Evolutionary conservation across 208 protist species (phyloP).

Genomic region (Acanthamoeba culbertsoni): DNA sequence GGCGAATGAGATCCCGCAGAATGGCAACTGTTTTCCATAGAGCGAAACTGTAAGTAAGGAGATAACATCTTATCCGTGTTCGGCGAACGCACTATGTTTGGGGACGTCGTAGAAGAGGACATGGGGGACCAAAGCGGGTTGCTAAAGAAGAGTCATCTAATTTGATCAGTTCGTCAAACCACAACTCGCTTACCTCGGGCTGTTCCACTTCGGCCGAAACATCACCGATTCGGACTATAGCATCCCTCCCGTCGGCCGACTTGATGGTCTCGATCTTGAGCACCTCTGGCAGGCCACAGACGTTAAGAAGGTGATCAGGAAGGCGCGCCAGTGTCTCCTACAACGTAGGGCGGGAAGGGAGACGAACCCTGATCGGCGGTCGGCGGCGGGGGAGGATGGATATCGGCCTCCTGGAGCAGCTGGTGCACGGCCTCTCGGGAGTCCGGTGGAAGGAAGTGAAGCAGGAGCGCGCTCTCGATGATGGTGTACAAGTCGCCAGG

Average conservation of each 20-base stretch:
- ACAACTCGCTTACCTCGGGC: background rate
- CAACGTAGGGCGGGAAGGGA: background rate
- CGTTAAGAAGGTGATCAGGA: background rate
- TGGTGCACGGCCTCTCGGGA: constrained; percentile 15
- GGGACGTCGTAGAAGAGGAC: constrained; percentile 90
- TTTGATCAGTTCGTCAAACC: no score
- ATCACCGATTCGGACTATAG: constrained; percentile 23
- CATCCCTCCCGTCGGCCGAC: background rate
- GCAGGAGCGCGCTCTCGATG: constrained; percentile 31
- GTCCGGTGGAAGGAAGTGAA: constrained; percentile 21
- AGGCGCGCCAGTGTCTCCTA: background rate
- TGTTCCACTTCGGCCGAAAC: background rate
- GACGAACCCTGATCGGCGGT: background rate
- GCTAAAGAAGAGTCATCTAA: constrained; percentile 31
- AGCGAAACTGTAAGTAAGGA: background rate
- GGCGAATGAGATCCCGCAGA: constrained; percentile 88
- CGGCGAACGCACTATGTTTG: constrained; percentile 78
- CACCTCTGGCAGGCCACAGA: constrained; percentile 6
- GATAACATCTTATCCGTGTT: background rate
- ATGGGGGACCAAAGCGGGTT: constrained; percentile 89
- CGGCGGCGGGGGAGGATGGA: background rate
- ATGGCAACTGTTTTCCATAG: constrained; percentile 47
- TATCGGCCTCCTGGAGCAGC: constrained; percentile 1
- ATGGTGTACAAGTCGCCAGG: background rate
- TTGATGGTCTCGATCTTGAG: constrained; percentile 44